Evolutionary conservation across 2,329 filamentous ascomycete species (phyloP), one percentile per base, ranked within the genome.

Genomic region (Celoporthe dispersa): DNA sequence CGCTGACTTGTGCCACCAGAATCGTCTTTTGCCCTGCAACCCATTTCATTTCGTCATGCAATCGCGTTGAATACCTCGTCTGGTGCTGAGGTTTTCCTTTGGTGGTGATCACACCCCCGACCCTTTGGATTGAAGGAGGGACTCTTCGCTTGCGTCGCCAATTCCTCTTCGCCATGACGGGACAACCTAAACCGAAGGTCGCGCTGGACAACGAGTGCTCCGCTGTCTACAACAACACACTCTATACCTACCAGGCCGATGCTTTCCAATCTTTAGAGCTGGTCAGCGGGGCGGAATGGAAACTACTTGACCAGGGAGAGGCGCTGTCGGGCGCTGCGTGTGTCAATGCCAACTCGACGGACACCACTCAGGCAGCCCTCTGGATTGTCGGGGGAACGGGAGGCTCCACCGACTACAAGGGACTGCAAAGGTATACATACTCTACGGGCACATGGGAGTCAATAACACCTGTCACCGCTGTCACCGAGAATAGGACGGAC

Each of bases 361-460:
- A 92, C 73, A 78, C 85, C 25, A 82, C 84, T 55, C 81, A 87
- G 66, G 85, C 91, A 5, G 91, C 87, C 35, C 85, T 98, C 39
- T 97, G 91, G 77, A 86, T 98, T 62, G 89, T 98, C 51, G 95
- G 95, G 75, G 95, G 95, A 64, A 87, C 84, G 57, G 83, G 85
- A 35, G 79, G 78, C 70, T 81, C 84, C 22, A 77, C 81, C 0
- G 81, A 83, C 64, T 97, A 96, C 77, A 82, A 87, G 12, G 95
- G 95, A 14, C 79, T 98, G 66, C 94, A 97, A 80, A 88, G 86
- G 75, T 90, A 82, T 74, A 86, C 83, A 0, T 90, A 87, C 70
- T 78, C 85, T 33, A 86, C 85, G 14, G 81, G 81, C 19, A 80
- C 84, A 69, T 90, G 87, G 87, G 80, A 84, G 66, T 83, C 81